phyloP scores from a whole-genome alignment of 2,329 filamentous ascomycete species.

The Penicillium sp. region DNA sequence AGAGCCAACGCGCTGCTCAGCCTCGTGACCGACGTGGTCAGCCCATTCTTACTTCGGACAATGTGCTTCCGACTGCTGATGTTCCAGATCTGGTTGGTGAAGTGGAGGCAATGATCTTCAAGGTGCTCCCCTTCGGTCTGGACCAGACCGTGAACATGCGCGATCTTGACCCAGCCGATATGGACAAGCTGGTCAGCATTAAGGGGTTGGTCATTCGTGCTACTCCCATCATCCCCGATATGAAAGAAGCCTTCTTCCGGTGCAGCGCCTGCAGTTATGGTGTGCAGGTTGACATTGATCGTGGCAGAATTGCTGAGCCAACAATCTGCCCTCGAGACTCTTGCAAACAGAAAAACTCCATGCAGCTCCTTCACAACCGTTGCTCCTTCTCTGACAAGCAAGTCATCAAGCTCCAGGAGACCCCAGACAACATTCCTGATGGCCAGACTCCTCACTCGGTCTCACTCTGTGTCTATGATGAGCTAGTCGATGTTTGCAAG shows the following conservation, averaged over 20 bases:
- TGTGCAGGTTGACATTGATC: slow-evolving; percentile 84
- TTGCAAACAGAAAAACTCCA: slow-evolving; percentile 85
- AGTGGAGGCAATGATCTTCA: slow-evolving; percentile 75
- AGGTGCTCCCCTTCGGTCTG: slow-evolving; percentile 84
- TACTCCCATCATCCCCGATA: slow-evolving; percentile 94
- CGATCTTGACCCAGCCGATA: slow-evolving; percentile 90
- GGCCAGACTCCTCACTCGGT: slow-evolving; percentile 97
- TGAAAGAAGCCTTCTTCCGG: slow-evolving; percentile 98
- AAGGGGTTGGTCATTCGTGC: slow-evolving; percentile 95
- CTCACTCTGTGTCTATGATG: slow-evolving; percentile 92
- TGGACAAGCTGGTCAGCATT: slow-evolving; percentile 92
- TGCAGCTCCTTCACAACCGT: slow-evolving; percentile 97
- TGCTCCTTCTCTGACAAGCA: slow-evolving; percentile 96
- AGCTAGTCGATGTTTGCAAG: slow-evolving; percentile 96
- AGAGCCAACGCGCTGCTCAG: slow-evolving; percentile 41
- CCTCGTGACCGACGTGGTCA: slow-evolving; percentile 22
- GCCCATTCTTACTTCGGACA: slow-evolving; percentile 24
- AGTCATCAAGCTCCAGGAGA: slow-evolving; percentile 97
- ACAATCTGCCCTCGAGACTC: slow-evolving; percentile 80
- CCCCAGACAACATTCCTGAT: slow-evolving; percentile 88
- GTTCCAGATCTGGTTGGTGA: slow-evolving; percentile 72
- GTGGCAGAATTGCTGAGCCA: slow-evolving; percentile 93
- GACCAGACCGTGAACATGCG: slow-evolving; percentile 86
- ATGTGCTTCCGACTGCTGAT: slow-evolving; percentile 30
- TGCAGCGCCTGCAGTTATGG: slow-evolving; percentile 92